A percentile compares a stretch with the other conserved stretches of the same genome.
Evolutionary conservation across 257 asterid species (phyloP).

Genomic region (Haberlea rhodopensis): DNA sequence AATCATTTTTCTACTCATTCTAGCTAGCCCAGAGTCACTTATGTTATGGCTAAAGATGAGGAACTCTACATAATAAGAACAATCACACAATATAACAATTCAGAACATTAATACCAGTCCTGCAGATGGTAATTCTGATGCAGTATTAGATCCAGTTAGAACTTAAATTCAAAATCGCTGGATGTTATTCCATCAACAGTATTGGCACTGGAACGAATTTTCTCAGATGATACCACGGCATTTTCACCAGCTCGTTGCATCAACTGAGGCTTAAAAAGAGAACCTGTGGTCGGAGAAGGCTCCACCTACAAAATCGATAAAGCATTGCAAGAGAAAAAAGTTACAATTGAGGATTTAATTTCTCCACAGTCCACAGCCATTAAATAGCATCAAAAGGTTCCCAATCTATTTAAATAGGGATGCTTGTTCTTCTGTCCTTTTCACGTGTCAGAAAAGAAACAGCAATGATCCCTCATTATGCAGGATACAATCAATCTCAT

Average conservation of each 20-base stretch:
- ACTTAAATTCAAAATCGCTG: slow-evolving; percentile 76
- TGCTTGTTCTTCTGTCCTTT: background rate
- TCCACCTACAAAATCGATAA: slow-evolving; percentile 65
- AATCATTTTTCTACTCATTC: slow-evolving; percentile 15
- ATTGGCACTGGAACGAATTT: slow-evolving; percentile 36
- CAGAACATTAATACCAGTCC: slow-evolving; percentile 49
- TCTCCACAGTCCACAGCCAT: slow-evolving; percentile 15
- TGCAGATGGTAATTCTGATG: slow-evolving; percentile 45
- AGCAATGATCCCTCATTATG: background rate
- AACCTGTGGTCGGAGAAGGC: slow-evolving; percentile 98
- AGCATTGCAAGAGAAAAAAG: slow-evolving; percentile 17
- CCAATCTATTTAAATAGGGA: slow-evolving; percentile 3
- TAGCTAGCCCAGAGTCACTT: background rate
- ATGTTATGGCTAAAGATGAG: slow-evolving; percentile 3
- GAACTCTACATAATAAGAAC: background rate
- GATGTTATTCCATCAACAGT: slow-evolving; percentile 36
- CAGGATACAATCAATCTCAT: slow-evolving; percentile 8
- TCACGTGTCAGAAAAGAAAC: background rate
- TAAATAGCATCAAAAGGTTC: slow-evolving; percentile 22
- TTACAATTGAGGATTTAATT: slow-evolving; percentile 2
- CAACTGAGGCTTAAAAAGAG: slow-evolving; percentile 65
- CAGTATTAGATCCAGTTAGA: slow-evolving; percentile 60
- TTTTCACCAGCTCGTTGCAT: slow-evolving; percentile 64
- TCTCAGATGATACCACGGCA: slow-evolving; percentile 40
- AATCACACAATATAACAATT: background rate